Evolutionary conservation across 2,329 filamentous ascomycete species (phyloP), one percentile per base, ranked within the genome.

Genomic region (Colletotrichum sojae): DNA sequence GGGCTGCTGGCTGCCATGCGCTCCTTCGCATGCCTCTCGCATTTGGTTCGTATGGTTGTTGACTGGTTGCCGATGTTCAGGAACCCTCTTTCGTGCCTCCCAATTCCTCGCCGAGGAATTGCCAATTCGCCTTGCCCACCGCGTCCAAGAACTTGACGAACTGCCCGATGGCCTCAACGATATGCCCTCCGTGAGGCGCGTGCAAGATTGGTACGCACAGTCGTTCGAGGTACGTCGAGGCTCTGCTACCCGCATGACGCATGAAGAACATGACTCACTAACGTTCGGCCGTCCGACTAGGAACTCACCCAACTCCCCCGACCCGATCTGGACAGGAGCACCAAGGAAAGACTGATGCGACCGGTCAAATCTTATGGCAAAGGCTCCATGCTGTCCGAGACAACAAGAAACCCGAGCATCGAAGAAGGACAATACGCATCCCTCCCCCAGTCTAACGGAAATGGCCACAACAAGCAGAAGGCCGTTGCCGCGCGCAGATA

Each of bases 31-130:
- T 39, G 40, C 31, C 31, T 36, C 9, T 59, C 48, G 27, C 48
- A 63, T 53, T 52, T 53, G n/a, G n/a, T 16, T 52, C 27, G 20
- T 36, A 36, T 36, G 31, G 31, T 36, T 36, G 31, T 10, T 20
- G 8, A 13, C 59, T 67, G 55, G 67, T 60, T 55, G 18, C 15
- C 15, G 6, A 55, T 57, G 63, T 49, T 15, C 75, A 96, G 95
- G 95, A 74, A 99, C 96, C 61, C 87, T 99, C 65, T 99, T 98
- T 84, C 93, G 95, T 79, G 96, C 96, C 60, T 98, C 96, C 27
- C 96, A 98, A 84, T 99, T 99, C 83, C 91, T 99, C 67, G 96
- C 95, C 76, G 96, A 99, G 85, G 96, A 99, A 85, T 90, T 99
- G 25, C 96, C 96, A 74, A 99, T 99, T 77, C 93, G 96, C 61